phyloP scores from a whole-genome alignment of 2,329 filamentous ascomycete species.

The Colletotrichum lini region DNA sequence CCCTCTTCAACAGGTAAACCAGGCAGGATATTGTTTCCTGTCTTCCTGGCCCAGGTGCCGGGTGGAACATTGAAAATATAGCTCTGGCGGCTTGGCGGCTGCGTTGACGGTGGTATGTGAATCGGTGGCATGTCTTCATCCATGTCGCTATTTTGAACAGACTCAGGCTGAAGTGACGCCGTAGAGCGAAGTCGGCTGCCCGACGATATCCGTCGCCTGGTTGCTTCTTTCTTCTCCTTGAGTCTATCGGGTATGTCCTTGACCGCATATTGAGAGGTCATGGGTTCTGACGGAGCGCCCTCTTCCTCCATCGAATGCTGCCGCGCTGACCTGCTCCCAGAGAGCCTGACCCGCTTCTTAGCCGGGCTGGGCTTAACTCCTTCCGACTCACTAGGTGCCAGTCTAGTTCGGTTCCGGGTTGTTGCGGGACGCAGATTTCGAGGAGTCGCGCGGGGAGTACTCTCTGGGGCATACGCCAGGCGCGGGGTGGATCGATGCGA shows the following conservation, averaged over 20 bases:
- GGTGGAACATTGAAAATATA: background rate
- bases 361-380: conserved; percentile 18
- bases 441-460: background rate
- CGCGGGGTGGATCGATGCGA: conserved; percentile 1
- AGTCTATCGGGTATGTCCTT: conserved; percentile 34
- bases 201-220: conserved; percentile 23
- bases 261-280: conserved; percentile 14
- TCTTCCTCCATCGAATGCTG: conserved; percentile 24
- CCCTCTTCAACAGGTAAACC: conserved; percentile 9
- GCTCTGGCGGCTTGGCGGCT: background rate
- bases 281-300: conserved; percentile 3
- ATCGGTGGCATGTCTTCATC: conserved; percentile 39
- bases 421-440: background rate
- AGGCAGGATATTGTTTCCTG: conserved; percentile 18
- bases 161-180: conserved; percentile 25
- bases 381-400: background rate
- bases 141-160: conserved; percentile 33
- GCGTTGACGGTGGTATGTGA: conserved; percentile 29
- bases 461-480: background rate
- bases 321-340: conserved; percentile 23
- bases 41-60: conserved; percentile 34
- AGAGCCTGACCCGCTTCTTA: conserved; percentile 36
- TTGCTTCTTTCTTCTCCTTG: conserved; percentile 29
- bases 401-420: conserved; percentile 1
- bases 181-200: conserved; percentile 17